Evolutionary conservation across 768 basidiomycete genomes (phyloP), one percentile per base, ranked within the genome.

Genomic region (Russula sp.): DNA sequence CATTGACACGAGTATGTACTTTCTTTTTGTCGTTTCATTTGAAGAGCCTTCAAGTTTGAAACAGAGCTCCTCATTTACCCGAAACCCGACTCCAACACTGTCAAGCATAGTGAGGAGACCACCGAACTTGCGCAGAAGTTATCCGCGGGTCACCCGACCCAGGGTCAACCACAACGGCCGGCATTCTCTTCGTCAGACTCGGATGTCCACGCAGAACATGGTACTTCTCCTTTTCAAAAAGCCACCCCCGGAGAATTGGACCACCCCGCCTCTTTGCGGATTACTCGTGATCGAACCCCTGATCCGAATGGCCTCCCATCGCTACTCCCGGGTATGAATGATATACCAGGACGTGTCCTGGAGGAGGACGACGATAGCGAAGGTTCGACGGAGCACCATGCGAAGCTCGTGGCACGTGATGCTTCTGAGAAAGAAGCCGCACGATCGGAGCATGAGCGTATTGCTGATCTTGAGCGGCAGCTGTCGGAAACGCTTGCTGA

Each of bases 41-140:
- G 7, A 20, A 18, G 54, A 24, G 40, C 8, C 46, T 14, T 42
- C 13, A 22, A 46, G 7, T 28, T 24, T 32, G 61, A 13, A 50
- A 28, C 72, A 93, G 92, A 87, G 73, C 90, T 94, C 72, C 96
- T 96, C 80, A 93, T 94, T 76, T 95, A 97, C 73, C 93, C 38
- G 22, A 48, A 63, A 28, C 20, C 94, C 7, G 87, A 91, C 67
- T 79, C 83, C n/a, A 82, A 74, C 64, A 77, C 79, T 63, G 71
- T 76, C 18, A 76, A 80, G 22, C 74, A 76, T 48, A 42, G 79
- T 69, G 79, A 63, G 20, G 58, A 65, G 44, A 46, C 44, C 18
- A 46, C 9, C 4, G 55, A 56, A 44, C 74, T 75, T 14, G 74
- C 74, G 53, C 81, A 81, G 51, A 86, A 84, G 71, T 73, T 79